Evolutionary conservation across 805 yeast genomes (phyloP).

Genomic region (Starmerella geochares): DNA sequence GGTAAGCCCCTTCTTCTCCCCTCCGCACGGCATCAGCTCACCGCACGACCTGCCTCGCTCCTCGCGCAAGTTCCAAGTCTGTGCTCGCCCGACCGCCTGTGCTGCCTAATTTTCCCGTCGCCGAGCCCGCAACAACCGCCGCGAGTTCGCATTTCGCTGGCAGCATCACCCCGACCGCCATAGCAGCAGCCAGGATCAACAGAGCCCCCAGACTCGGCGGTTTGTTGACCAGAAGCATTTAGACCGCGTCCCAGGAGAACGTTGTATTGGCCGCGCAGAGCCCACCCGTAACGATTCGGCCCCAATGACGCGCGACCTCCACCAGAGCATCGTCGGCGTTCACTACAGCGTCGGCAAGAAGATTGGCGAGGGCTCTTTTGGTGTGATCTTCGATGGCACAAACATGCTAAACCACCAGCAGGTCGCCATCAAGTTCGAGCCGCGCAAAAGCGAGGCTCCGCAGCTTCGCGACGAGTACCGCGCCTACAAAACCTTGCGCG

Average conservation of each 20-base stretch:
- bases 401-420: conserved; percentile 83
- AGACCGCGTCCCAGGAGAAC: background rate
- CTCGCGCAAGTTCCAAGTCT: background rate
- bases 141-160: background rate
- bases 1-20: conserved; percentile 6
- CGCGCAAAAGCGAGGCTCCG: conserved; percentile 93
- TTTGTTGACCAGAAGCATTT: background rate
- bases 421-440: conserved; percentile 93
- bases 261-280: background rate
- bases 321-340: conserved; percentile 54
- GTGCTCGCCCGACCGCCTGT: background rate
- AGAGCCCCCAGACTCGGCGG: background rate
- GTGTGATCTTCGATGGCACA: conserved; percentile 92
- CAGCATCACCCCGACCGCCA: background rate
- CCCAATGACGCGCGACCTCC: conserved; percentile 21
- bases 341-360: conserved; percentile 96
- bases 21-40: conserved; percentile 3
- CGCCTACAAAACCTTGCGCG: conserved; percentile 79
- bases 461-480: conserved; percentile 94
- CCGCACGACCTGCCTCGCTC: conserved; percentile 1
- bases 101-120: background rate
- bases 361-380: conserved; percentile 97
- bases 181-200: background rate
- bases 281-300: background rate
- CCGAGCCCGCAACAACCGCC: background rate